Base-by-base conservation (phyloP, 2,329 filamentous ascomycete genomes). In the Colletotrichum simmondsii region DNA sequence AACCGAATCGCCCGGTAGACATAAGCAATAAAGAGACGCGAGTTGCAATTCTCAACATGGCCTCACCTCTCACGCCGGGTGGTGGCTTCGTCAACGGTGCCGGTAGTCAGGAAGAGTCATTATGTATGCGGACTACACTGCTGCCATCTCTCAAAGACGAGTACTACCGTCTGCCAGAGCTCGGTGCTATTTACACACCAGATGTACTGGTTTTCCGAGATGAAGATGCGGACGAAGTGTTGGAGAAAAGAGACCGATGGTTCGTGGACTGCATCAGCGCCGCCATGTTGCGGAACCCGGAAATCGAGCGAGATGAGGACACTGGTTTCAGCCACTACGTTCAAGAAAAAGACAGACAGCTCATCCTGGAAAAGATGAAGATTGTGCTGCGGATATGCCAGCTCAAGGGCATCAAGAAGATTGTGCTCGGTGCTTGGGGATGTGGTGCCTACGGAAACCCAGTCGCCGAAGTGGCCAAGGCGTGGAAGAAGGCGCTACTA, bases 391-490 rank as follows among this genome's bases (percentile, higher is more conserved):
- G 89, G 1, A 86, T 92, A 5, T 83, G 85, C 2, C 79, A 83
- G 10, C 77, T 80, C 1, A 86, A 85, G 70, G 86, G 87, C 0
- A 83, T 83, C 4, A 83, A 80, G 49, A 86, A 82, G 68, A 76
- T 92, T 0, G 87, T 93, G 0, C 81, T 92, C 0, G 91, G 91
- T 0, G 90, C 91, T 0, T 92, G 90, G 90, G 91, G 91, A 0
- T 92, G 90, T 72, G 91, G 91, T 3, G 89, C 89, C 0, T 90
- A 91, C 70, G 90, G 89, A 0, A 92, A 92, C 74, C 91, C 91
- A 0, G 86, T 91, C 0, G 81, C 81, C 1, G 89, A 92, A 78
- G 81, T 92, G 35, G 90, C 90, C 16, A 80, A 82, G 22, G 85
- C 87, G 0, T 93, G 91, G 81, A 77, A 78, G 14, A 81, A 81